A percentile compares a stretch with the other conserved stretches of the same genome.
These are phyloP conservation scores for Metschnikowia orientalis DNA, from an alignment of 805 yeast genomes.

Conservation along the genomic window DNA sequence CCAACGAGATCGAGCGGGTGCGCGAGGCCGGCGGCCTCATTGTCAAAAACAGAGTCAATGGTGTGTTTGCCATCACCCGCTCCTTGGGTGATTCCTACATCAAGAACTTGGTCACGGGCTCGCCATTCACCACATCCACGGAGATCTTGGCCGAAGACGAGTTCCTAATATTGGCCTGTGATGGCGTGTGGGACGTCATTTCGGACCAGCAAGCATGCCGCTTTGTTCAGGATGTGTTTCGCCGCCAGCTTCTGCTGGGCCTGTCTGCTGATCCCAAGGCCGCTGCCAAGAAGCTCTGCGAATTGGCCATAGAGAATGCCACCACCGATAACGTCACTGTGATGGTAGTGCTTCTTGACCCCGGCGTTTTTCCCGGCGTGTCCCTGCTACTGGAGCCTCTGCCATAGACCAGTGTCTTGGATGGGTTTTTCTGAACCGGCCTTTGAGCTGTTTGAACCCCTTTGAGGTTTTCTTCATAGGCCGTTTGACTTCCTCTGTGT, in stretches of 20 bases:
- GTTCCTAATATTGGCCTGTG: conserved; percentile 87
- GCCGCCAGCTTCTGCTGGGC: conserved; percentile 22
- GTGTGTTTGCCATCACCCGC: conserved; percentile 90
- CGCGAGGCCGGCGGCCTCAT: conserved; percentile 79
- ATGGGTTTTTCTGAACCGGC: no score
- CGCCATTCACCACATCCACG: conserved; percentile 89
- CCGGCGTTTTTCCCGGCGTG: conserved; percentile 37
- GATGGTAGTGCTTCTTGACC: conserved; percentile 70
- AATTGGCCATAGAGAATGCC: conserved; percentile 68
- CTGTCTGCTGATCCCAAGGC: conserved; percentile 44
- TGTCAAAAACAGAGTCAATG: conserved; percentile 89
- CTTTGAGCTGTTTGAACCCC: no score
- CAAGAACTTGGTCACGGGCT: conserved; percentile 83
- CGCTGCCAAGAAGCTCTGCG: conserved; percentile 66
- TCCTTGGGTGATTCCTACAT: conserved; percentile 92
- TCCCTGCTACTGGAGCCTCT: no score
- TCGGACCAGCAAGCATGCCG: conserved; percentile 81
- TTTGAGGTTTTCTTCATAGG: no score
- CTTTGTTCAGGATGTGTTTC: conserved; percentile 48
- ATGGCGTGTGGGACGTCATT: conserved; percentile 95
- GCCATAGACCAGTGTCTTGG: no score
- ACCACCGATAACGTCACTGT: conserved; percentile 92
- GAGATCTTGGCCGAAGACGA: conserved; percentile 65
- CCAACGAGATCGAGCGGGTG: conserved; percentile 70
- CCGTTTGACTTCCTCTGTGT: no score